Percentiles rank a stretch among this genome's conserved stretches.
phyloP scores from a whole-genome alignment of 345 rosid species.

The Passiflora organensis region DNA sequence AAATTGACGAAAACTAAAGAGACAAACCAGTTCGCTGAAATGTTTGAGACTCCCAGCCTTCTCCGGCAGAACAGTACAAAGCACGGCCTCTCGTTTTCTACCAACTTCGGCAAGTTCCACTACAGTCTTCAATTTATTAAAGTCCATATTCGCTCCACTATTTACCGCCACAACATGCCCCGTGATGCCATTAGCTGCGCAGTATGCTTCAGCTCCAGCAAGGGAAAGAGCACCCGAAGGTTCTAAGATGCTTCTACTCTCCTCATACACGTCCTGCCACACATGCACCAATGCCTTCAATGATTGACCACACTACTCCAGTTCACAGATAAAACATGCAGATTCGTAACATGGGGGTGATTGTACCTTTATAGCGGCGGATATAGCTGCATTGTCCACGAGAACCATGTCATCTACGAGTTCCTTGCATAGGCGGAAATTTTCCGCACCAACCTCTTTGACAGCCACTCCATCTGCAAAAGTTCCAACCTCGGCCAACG shows the following conservation, averaged over 20 bases:
- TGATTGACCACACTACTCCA: not conserved
- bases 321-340: not conserved
- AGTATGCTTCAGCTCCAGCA: constrained; percentile 98
- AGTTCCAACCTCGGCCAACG: constrained; percentile 84
- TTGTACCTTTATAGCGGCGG: constrained; percentile 90
- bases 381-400: constrained; percentile 92
- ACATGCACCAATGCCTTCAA: constrained; percentile 12
- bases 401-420: constrained; percentile 92
- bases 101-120: constrained; percentile 97
- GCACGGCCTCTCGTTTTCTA: constrained; percentile 87
- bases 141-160: constrained; percentile 97
- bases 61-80: constrained; percentile 78
- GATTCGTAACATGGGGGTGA: not conserved
- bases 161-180: constrained; percentile 81
- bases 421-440: constrained; percentile 72
- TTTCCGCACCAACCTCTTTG: constrained; percentile 92
- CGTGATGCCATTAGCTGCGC: constrained; percentile 72
- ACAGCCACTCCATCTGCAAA: constrained; percentile 99
- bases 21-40: constrained; percentile 69
- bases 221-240: constrained; percentile 98
- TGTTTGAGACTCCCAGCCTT: constrained; percentile 76
- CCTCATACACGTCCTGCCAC: constrained; percentile 92
- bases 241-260: constrained; percentile 85
- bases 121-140: constrained; percentile 82
- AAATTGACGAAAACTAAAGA: not conserved